Evolutionary conservation across 192 early-diverging fungal species (phyloP).

Genomic region (Coemansia sp.): DNA sequence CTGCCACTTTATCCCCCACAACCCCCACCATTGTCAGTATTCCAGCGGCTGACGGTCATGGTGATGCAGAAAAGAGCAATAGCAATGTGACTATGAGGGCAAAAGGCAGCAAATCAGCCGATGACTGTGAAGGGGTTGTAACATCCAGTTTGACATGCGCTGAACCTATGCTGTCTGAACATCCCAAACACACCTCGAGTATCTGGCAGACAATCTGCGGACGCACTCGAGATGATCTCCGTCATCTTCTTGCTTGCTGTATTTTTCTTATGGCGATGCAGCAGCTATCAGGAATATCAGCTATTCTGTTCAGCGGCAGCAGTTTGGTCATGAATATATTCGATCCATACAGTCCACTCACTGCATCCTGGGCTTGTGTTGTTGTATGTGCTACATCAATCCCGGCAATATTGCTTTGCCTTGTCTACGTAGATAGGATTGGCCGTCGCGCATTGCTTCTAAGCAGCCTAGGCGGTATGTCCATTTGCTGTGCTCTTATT

Average conservation of each 20-base stretch:
- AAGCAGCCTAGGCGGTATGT: slow-evolving; percentile 59
- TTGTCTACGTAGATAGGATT: slow-evolving; percentile 60
- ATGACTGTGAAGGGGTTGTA: not conserved
- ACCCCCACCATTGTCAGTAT: not conserved
- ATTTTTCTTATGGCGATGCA: slow-evolving; percentile 63
- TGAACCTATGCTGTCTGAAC: slow-evolving; percentile 2
- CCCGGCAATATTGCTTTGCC: slow-evolving; percentile 62
- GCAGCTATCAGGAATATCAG: slow-evolving; percentile 72
- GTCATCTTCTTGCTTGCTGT: slow-evolving; percentile 51
- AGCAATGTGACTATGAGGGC: slow-evolving; percentile 23
- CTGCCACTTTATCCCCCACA: not conserved
- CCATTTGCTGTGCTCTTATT: slow-evolving; percentile 57
- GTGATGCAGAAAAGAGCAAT: not conserved
- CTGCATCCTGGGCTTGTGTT: slow-evolving; percentile 41
- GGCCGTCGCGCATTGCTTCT: slow-evolving; percentile 70
- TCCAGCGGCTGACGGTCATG: not conserved
- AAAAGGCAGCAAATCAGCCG: not conserved
- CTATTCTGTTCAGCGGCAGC: slow-evolving; percentile 65
- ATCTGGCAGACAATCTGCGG: slow-evolving; percentile 31
- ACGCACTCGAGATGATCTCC: slow-evolving; percentile 40
- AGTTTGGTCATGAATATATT: slow-evolving; percentile 58
- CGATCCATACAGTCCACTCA: slow-evolving; percentile 51
- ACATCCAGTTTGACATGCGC: slow-evolving; percentile 17
- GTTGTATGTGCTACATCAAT: slow-evolving; percentile 59
- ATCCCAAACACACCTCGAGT: slow-evolving; percentile 3